Evolutionary conservation across 169 alveolate species (phyloP).

Genomic region (Plasmodium blacklocki): DNA sequence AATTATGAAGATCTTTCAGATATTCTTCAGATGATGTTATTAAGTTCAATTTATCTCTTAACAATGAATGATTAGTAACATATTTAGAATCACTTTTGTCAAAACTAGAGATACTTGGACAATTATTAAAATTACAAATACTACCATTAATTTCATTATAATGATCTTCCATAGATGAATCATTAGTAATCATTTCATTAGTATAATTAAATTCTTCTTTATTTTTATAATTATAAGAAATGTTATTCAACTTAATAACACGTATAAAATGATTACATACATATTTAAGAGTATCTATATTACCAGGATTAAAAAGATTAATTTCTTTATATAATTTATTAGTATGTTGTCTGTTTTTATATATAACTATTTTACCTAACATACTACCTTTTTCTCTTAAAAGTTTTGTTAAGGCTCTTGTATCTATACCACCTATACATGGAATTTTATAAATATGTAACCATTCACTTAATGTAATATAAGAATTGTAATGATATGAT

Average conservation of each 20-base stretch:
- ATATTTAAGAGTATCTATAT: constrained; percentile 51
- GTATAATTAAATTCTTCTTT: constrained; percentile 16
- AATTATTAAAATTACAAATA: constrained; percentile 5
- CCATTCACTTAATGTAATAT: constrained; percentile 54
- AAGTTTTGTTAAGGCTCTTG: constrained; percentile 90
- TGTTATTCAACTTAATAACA: constrained; percentile 35
- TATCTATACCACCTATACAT: constrained; percentile 87
- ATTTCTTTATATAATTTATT: constrained; percentile 64
- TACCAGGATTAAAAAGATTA: constrained; percentile 61
- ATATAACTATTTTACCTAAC: constrained; percentile 85
- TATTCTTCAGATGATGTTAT: constrained; percentile 60
- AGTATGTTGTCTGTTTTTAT: constrained; percentile 56
- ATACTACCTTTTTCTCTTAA: constrained; percentile 86
- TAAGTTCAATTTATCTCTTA: constrained; percentile 50
- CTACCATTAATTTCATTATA: constrained; percentile 8
- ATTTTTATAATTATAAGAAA: constrained; percentile 8
- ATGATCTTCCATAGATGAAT: constrained; percentile 5
- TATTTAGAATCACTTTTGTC: constrained; percentile 36
- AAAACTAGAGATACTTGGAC: constrained; percentile 11
- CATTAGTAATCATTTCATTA: constrained; percentile 16
- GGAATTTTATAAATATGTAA: constrained; percentile 56
- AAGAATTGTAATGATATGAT: constrained; percentile 52
- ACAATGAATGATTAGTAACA: constrained; percentile 21
- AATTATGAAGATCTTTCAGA: constrained; percentile 23
- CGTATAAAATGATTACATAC: constrained; percentile 62